These are phyloP conservation scores for Zygoascus ofunaensis DNA, from an alignment of 805 yeast species.

Conservation along the genomic window DNA sequence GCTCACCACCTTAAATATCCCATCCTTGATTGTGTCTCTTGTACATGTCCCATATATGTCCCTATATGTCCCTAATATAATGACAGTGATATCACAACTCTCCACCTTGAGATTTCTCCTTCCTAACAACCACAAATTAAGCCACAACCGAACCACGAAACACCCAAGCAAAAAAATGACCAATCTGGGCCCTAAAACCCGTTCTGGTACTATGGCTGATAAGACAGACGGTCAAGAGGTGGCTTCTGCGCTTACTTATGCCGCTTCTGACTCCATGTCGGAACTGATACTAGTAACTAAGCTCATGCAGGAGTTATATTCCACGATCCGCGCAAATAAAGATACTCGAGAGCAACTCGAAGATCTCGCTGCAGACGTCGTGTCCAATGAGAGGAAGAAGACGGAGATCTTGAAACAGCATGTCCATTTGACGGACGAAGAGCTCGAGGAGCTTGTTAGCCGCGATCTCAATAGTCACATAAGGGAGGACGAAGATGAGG, in stretches of 20 bases:
- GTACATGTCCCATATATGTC: too few species aligned
- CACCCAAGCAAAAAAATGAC: too few species aligned
- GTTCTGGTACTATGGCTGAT: slow-evolving; percentile 2
- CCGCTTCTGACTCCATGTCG: not conserved
- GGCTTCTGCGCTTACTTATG: not conserved
- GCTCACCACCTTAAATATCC: too few species aligned
- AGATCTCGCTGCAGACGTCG: slow-evolving; percentile 19
- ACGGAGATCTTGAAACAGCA: slow-evolving; percentile 12
- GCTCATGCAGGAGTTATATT: slow-evolving; percentile 23
- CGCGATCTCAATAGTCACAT: slow-evolving; percentile 5
- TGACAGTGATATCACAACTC: too few species aligned
- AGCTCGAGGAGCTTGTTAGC: not conserved
- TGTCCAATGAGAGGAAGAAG: slow-evolving; percentile 17
- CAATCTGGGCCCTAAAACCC: too few species aligned
- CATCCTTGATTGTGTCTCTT: too few species aligned
- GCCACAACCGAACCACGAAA: too few species aligned
- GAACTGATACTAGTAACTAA: slow-evolving; percentile 15
- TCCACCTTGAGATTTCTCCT: too few species aligned
- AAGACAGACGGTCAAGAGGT: slow-evolving; percentile 6
- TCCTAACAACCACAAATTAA: too few species aligned
- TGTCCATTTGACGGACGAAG: not conserved
- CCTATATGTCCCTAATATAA: too few species aligned
- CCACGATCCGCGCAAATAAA: slow-evolving; percentile 17
- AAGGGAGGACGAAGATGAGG: slow-evolving; percentile 8
- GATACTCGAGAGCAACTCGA: slow-evolving; percentile 17